These are phyloP conservation scores for Dactylellina cionopaga DNA, from an alignment of 2,329 filamentous ascomycete species.

Conservation along the genomic window DNA sequence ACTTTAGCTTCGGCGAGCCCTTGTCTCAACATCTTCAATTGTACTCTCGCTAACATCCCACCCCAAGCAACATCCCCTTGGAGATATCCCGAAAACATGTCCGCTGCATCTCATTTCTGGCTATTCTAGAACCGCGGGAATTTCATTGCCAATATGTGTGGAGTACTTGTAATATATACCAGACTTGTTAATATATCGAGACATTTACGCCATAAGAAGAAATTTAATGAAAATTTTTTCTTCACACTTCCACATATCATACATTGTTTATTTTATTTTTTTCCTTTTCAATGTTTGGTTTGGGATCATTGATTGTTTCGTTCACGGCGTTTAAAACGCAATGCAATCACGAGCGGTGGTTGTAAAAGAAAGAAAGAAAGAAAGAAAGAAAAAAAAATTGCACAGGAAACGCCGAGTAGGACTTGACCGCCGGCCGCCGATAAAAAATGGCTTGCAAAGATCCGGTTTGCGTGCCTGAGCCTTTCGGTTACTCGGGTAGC, in stretches of 20 bases:
- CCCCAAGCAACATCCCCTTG: slow-evolving; percentile 26
- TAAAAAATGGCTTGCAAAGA: background rate
- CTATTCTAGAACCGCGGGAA: slow-evolving; percentile 49
- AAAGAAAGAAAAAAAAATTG: background rate
- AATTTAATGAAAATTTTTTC: background rate
- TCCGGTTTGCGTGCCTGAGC: slow-evolving; percentile 12
- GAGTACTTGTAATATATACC: slow-evolving; percentile 29
- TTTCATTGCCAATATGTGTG: slow-evolving; percentile 11
- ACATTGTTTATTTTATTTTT: too few relatives aligned
- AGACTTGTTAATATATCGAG: slow-evolving; percentile 9
- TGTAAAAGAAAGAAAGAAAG: too few relatives aligned
- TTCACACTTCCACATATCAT: background rate
- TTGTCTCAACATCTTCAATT: slow-evolving; percentile 40
- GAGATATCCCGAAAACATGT: slow-evolving; percentile 29
- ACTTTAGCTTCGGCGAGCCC: slow-evolving; percentile 48
- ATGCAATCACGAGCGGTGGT: too few relatives aligned
- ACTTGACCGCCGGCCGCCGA: slow-evolving; percentile 15
- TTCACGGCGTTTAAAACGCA: too few relatives aligned
- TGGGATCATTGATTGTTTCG: too few relatives aligned
- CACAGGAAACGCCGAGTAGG: background rate
- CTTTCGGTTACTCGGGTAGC: slow-evolving; percentile 29
- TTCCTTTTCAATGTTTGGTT: too few relatives aligned
- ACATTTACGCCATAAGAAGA: too few relatives aligned
- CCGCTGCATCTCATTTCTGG: slow-evolving; percentile 15
- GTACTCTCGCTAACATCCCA: slow-evolving; percentile 40